Evolutionary conservation across 176 grass and related monocot species (phyloP).

Genomic region (Oryza meridionalis): DNA sequence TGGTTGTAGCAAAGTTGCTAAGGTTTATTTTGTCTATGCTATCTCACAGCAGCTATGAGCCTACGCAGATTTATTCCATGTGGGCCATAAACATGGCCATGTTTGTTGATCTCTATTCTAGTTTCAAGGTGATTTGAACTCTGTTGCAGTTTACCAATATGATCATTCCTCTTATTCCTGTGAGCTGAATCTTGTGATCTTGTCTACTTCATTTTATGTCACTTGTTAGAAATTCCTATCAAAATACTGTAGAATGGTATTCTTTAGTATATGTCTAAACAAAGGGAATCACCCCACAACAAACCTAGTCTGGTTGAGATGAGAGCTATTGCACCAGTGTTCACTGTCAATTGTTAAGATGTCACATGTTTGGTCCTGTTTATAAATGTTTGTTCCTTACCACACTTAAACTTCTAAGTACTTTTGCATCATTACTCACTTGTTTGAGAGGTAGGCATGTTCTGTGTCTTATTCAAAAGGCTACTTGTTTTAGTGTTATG

Average conservation of each 20-base stretch:
- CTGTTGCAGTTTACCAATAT: background rate
- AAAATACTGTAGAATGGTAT: background rate
- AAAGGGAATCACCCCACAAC: background rate
- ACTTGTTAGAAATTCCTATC: background rate
- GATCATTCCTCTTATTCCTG: background rate
- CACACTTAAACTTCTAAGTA: conserved; percentile 22
- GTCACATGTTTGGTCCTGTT: conserved; percentile 8
- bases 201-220: background rate
- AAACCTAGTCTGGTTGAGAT: conserved; percentile 9
- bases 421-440: background rate
- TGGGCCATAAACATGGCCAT: too few species aligned
- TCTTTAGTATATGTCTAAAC: background rate
- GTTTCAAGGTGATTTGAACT: background rate
- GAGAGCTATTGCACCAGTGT: background rate
- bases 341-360: background rate
- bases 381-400: conserved; percentile 11
- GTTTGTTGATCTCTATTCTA: conserved; percentile 13
- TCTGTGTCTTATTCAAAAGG: background rate
- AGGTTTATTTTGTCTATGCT: conserved; percentile 8
- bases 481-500: background rate
- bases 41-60: conserved; percentile 3
- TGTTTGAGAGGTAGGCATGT: background rate
- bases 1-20: background rate
- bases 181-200: background rate
- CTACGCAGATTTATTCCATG: conserved; percentile 5